Base-by-base conservation (phyloP, 768 basidiomycete species). In the Asterophora parasitica region DNA sequence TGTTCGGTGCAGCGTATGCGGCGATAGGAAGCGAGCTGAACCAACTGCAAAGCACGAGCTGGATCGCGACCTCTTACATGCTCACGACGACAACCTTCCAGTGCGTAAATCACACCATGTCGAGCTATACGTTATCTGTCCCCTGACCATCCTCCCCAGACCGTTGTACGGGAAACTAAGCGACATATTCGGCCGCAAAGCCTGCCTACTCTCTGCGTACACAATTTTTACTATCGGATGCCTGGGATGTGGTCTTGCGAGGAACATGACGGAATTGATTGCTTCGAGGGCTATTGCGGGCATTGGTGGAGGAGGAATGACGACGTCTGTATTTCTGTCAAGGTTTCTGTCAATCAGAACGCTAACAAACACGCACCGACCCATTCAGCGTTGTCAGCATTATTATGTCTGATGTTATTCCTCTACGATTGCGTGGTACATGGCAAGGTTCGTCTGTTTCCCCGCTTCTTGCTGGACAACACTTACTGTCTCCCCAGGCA, bases 51-150 rank as follows among this genome's bases (percentile, higher is more conserved):
- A 82, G 76, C 48, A 81, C 81, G 0, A 81, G 80, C 52, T 84
- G 81, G 81, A 79, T 84, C 20, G 77, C 80, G 3, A 83, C 81
- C 0, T 75, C 76, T 0, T 83, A 83, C 56, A 72, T 84, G 65
- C 59, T 84, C 46, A 79, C 80, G 0, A 62, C 78, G 31, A 78
- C 81, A 0, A 78, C 75, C 49, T 79, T 83, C 51, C 82, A 82
- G 81, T 82, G 38, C 37, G 73, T 65, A 19, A 28, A 20, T 2
- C 32, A 7, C 30, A 4, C 19, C 7, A 9, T 9, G 8, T 13
- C 12, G 12, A 3, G 12, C 30, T 2, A 31, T 3, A 31, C 3
- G 15, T 11, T 37, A 1, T 11, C 9, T 20, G 17, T 1, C 11
- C n/a, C 8, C 8, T 20, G 17, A 7, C 26, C 7, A 26, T 43